Percentiles rank a stretch among this genome's conserved stretches.
These are phyloP conservation scores for Fusarium musae DNA, from an alignment of 2,329 filamentous ascomycete genomes.

Conservation along the genomic window DNA sequence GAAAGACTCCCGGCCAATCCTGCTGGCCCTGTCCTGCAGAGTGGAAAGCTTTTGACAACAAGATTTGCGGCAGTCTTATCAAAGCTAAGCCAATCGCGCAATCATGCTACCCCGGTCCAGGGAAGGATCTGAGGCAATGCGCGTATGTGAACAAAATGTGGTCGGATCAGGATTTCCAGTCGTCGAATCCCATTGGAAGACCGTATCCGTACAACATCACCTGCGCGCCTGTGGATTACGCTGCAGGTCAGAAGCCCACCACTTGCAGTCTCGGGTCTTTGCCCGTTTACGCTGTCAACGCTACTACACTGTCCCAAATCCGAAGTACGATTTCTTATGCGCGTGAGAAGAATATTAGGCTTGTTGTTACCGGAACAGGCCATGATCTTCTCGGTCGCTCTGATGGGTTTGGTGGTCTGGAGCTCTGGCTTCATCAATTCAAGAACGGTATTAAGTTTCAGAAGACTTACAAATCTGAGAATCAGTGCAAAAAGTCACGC, in stretches of 20 bases:
- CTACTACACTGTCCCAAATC: slow-evolving; percentile 14
- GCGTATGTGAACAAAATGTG: slow-evolving; percentile 31
- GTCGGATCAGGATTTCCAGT: slow-evolving; percentile 33
- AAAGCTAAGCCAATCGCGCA: slow-evolving; percentile 28
- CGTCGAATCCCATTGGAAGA: slow-evolving; percentile 28
- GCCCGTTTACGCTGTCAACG: slow-evolving; percentile 25
- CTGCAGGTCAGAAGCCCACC: slow-evolving; percentile 7
- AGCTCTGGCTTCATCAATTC: slow-evolving; percentile 29
- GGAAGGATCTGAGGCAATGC: slow-evolving; percentile 17
- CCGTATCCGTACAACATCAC: slow-evolving; percentile 36
- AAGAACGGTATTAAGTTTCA: slow-evolving; percentile 14
- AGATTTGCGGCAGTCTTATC: slow-evolving; percentile 13
- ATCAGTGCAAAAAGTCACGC: neutral
- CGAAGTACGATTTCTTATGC: slow-evolving; percentile 5
- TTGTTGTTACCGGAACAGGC: slow-evolving; percentile 26
- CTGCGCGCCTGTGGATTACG: slow-evolving; percentile 25
- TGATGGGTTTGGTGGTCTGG: slow-evolving; percentile 25
- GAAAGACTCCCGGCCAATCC: slow-evolving; percentile 18
- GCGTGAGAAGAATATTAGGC: neutral
- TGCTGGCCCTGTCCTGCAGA: slow-evolving; percentile 21
- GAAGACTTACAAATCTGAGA: slow-evolving; percentile 1
- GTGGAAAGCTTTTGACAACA: slow-evolving; percentile 3
- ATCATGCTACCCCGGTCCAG: slow-evolving; percentile 28
- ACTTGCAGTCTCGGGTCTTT: slow-evolving; percentile 26
- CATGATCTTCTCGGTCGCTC: slow-evolving; percentile 31